Conservation (phyloP, 139 green algal genomes). For the Monoraphidium neglectum region DNA sequence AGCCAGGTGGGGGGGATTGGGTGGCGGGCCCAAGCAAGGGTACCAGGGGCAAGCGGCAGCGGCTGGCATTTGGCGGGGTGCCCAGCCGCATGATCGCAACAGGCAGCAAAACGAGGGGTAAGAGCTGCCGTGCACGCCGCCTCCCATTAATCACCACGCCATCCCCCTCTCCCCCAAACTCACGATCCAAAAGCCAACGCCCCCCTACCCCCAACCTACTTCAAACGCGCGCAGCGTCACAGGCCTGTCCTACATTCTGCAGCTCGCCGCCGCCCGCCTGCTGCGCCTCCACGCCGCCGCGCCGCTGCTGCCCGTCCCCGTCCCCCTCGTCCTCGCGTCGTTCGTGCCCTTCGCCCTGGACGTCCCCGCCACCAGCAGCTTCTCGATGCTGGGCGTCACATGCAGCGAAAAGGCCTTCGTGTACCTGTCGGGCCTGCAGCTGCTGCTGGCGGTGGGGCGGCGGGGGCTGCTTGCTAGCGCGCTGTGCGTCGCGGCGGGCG, state of each 20-base stretch:
- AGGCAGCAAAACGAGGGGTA: no score
- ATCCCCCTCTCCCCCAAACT: no score
- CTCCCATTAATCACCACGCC: no score
- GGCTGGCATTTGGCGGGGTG: no score
- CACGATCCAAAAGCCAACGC: neutral
- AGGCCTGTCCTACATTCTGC: conserved; percentile 39
- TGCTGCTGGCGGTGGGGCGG: conserved; percentile 48
- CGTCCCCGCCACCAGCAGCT: conserved; percentile 50
- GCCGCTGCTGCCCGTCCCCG: conserved; percentile 43
- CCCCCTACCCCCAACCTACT: neutral
- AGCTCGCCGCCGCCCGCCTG: conserved; percentile 25
- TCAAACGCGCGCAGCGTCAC: conserved; percentile 1
- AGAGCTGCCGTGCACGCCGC: no score
- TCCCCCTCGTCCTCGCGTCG: conserved; percentile 58
- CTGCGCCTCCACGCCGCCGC: neutral
- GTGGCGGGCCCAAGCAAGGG: neutral
- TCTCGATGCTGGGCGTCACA: conserved; percentile 57
- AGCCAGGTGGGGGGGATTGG: neutral
- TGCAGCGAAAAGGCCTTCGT: conserved; percentile 72
- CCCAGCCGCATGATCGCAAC: no score
- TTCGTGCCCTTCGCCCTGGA: conserved; percentile 61
- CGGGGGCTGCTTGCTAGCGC: conserved; percentile 34
- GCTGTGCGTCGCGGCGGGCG: conserved; percentile 43
- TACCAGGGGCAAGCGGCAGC: no score
- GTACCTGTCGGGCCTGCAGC: conserved; percentile 67